Evolutionary conservation across 2,329 filamentous ascomycete species (phyloP), one percentile per base, ranked within the genome.

Genomic region (Dactylellina cionopaga): DNA sequence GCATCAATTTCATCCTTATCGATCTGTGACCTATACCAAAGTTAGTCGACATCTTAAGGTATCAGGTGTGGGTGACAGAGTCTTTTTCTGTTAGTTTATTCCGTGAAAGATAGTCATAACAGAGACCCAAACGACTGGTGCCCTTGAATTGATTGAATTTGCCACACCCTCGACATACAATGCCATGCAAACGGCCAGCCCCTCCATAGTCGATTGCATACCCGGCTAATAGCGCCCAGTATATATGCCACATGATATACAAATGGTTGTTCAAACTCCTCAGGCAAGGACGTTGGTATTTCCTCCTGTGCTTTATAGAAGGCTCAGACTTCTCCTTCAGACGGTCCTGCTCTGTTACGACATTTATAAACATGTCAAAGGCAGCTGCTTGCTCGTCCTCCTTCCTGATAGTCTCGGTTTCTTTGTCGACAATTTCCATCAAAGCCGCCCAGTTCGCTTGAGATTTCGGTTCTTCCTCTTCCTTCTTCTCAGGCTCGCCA

Each of bases 331-430:
- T 35, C 15, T 58, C 54, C 15, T 17, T 19, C 17, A 71, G 13
- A 27, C 39, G 66, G 5, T 59, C 66, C 39, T 58, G 59, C 27
- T 72, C 52, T 13, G 37, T 17, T 5, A 54, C 59, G 2, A 39
- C 24, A 0, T 37, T 15, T 3, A 52, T 43, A 25, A 72, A 51
- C n/a, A 72, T 27, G 11, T 52, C 43, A 19, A 71, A 47, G 11
- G 51, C 31, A 7, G 31, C 31, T 27, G 7, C 31, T n/a, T 55
- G 33, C 15, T 47, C 19, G 5, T 41, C 1, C 37, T 55, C 41
- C 7, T 27, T 31, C 43, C 13, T 24, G 11, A 6, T 31, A 33
- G 6, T 49, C 9, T 56, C 41, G 31, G 22, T 27, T 24, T 25
- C n/a, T n/a, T n/a, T n/a, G n/a, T n/a, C 22, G n/a, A 15, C 51